Evolutionary conservation across 2,329 filamentous ascomycete species (phyloP).

Genomic region (Paramyrothecium sp.): DNA sequence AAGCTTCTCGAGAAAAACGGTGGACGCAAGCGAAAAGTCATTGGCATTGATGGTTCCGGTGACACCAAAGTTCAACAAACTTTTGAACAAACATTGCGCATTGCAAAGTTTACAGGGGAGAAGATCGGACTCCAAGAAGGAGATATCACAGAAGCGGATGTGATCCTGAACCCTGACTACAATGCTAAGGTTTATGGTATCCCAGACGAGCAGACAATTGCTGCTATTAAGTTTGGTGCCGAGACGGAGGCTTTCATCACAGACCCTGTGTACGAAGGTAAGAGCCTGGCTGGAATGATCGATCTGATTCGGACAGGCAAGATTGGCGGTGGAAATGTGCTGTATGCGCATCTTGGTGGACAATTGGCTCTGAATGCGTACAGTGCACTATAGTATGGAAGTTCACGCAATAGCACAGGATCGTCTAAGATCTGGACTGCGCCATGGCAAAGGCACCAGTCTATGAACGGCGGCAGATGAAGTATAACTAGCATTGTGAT

Average conservation of each 20-base stretch:
- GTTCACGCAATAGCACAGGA: too few relatives aligned
- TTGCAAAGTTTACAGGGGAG: constrained; percentile 60
- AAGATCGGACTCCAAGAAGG: constrained; percentile 60
- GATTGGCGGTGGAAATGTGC: constrained; percentile 61
- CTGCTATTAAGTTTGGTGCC: constrained; percentile 68
- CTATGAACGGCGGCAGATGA: too few relatives aligned
- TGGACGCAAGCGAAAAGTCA: constrained; percentile 49
- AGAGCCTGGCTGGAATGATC: constrained; percentile 71
- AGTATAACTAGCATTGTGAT: too few relatives aligned
- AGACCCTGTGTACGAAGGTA: constrained; percentile 75
- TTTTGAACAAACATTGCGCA: constrained; percentile 62
- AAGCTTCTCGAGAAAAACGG: constrained; percentile 55
- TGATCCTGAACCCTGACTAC: constrained; percentile 60
- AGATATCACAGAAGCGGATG: constrained; percentile 61
- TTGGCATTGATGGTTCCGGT: constrained; percentile 59
- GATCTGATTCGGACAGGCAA: constrained; percentile 63
- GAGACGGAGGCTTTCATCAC: constrained; percentile 71
- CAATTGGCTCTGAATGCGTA: constrained; percentile 71
- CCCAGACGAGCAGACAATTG: constrained; percentile 62
- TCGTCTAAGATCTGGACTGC: too few relatives aligned
- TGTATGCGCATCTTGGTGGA: constrained; percentile 71
- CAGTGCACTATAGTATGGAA: constrained; percentile 2
- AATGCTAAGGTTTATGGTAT: constrained; percentile 69
- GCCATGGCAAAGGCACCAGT: too few relatives aligned
- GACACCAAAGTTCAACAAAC: constrained; percentile 48